Conservation (phyloP, 345 rosid species). For the Streptanthus diversifolius region DNA sequence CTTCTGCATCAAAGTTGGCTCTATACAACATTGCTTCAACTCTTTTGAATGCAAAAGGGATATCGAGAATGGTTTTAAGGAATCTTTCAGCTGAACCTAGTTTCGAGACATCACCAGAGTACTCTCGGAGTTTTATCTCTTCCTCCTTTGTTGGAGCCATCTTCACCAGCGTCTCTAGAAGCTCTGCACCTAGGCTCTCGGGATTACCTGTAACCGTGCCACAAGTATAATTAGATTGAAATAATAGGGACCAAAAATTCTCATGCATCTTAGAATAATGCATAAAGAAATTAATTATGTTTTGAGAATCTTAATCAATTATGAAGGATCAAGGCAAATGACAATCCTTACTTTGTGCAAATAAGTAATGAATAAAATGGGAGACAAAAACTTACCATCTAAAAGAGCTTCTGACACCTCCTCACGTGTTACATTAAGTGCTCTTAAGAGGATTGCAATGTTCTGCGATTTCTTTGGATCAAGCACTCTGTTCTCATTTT, state of each 20-base stretch:
- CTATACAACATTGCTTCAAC: conserved; percentile 95
- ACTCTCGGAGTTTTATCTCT: conserved; percentile 87
- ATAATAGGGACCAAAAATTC: neutral
- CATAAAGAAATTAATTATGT: neutral
- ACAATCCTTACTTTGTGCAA: neutral
- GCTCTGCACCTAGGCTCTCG: conserved; percentile 84
- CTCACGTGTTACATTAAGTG: conserved; percentile 88
- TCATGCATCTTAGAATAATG: neutral
- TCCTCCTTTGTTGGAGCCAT: conserved; percentile 99
- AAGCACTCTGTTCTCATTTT: conserved; percentile 80
- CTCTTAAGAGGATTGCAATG: conserved; percentile 90
- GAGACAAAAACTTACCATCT: conserved; percentile 61
- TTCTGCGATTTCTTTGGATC: conserved; percentile 98
- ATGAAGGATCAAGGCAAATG: neutral
- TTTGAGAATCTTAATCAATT: conserved; percentile 3
- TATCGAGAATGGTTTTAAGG: conserved; percentile 82
- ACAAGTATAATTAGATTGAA: neutral
- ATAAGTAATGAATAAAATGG: neutral
- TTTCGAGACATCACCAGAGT: conserved; percentile 63
- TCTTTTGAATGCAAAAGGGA: conserved; percentile 92
- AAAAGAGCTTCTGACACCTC: conserved; percentile 93
- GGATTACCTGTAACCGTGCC: conserved; percentile 60
- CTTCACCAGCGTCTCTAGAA: conserved; percentile 87
- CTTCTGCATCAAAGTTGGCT: conserved; percentile 92
- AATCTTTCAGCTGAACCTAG: conserved; percentile 91